phyloP scores from a whole-genome alignment of 805 yeast genomes.

The Limtongia smithiae region DNA sequence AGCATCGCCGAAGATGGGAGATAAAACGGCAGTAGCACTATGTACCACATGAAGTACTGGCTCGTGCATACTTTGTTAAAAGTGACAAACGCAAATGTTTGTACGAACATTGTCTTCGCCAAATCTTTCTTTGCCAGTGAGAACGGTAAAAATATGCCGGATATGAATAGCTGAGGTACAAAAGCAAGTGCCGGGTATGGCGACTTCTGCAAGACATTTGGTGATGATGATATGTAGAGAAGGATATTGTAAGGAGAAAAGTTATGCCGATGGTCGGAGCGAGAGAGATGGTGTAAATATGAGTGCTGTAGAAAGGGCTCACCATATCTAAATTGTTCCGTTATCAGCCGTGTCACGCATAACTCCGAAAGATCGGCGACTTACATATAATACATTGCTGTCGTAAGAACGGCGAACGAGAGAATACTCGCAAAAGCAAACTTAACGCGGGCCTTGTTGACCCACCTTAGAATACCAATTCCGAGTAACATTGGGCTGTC shows the following conservation, averaged over 20 bases:
- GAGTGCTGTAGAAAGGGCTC: slow-evolving; percentile 70
- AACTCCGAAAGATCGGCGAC: not conserved
- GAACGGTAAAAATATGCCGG: slow-evolving; percentile 58
- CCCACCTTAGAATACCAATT: slow-evolving; percentile 33
- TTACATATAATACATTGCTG: slow-evolving; percentile 53
- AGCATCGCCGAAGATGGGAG: slow-evolving; percentile 40
- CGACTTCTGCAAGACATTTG: slow-evolving; percentile 24
- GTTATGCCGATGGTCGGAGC: slow-evolving; percentile 93
- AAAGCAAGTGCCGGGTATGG: slow-evolving; percentile 62
- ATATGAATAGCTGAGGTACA: slow-evolving; percentile 70
- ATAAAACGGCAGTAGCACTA: slow-evolving; percentile 76
- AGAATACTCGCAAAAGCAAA: slow-evolving; percentile 43
- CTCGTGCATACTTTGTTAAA: slow-evolving; percentile 85
- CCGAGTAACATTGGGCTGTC: slow-evolving; percentile 24
- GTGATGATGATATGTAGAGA: slow-evolving; percentile 44
- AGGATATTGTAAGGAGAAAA: slow-evolving; percentile 81
- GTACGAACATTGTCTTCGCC: slow-evolving; percentile 60
- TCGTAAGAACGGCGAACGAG: slow-evolving; percentile 49
- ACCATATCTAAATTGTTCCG: slow-evolving; percentile 49
- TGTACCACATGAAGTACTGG: slow-evolving; percentile 93
- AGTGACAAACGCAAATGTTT: slow-evolving; percentile 72
- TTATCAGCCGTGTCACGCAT: not conserved
- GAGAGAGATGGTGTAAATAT: slow-evolving; percentile 72
- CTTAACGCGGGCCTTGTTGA: slow-evolving; percentile 44
- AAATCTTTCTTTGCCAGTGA: slow-evolving; percentile 44